Evolutionary conservation across 352 stramenopile species (phyloP).

Genomic region (Globisporangium yorkense): DNA sequence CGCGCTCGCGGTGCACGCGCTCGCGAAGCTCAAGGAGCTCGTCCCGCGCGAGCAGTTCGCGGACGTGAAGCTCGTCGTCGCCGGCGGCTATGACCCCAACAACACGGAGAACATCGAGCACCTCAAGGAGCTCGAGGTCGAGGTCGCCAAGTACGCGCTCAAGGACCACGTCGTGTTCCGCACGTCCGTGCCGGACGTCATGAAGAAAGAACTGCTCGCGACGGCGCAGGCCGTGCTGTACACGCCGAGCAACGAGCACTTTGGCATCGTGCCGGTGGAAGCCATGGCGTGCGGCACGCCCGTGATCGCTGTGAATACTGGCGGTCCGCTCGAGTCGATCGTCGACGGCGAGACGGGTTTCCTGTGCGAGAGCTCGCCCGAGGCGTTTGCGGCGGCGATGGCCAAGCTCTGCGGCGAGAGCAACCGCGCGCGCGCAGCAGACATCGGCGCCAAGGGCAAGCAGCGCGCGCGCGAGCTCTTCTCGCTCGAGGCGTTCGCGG

Average conservation of each 20-base stretch:
- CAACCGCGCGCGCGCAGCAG: slow-evolving; percentile 21
- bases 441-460: slow-evolving; percentile 49
- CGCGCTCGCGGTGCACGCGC: slow-evolving; percentile 79
- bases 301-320: slow-evolving; percentile 92
- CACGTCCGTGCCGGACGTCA: slow-evolving; percentile 83
- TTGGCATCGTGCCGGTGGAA: slow-evolving; percentile 99
- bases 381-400: slow-evolving; percentile 64
- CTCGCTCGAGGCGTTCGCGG: slow-evolving; percentile 68
- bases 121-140: slow-evolving; percentile 81
- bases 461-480: slow-evolving; percentile 50
- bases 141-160: slow-evolving; percentile 54
- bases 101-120: slow-evolving; percentile 97
- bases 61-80: slow-evolving; percentile 87
- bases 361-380: slow-evolving; percentile 51
- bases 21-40: slow-evolving; percentile 48
- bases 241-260: slow-evolving; percentile 96
- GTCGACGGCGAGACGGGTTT: slow-evolving; percentile 84
- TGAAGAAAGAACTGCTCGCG: slow-evolving; percentile 83
- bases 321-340: slow-evolving; percentile 96
- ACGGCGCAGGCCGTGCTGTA: slow-evolving; percentile 91
- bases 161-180: slow-evolving; percentile 80
- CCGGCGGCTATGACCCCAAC: slow-evolving; percentile 94
- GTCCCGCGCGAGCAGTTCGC: slow-evolving; percentile 33
- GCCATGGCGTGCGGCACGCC: slow-evolving; percentile 95
- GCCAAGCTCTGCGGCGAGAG: slow-evolving; percentile 37